Conservation (phyloP, 164 flowering plant species). For the Tetracentron sinense region DNA sequence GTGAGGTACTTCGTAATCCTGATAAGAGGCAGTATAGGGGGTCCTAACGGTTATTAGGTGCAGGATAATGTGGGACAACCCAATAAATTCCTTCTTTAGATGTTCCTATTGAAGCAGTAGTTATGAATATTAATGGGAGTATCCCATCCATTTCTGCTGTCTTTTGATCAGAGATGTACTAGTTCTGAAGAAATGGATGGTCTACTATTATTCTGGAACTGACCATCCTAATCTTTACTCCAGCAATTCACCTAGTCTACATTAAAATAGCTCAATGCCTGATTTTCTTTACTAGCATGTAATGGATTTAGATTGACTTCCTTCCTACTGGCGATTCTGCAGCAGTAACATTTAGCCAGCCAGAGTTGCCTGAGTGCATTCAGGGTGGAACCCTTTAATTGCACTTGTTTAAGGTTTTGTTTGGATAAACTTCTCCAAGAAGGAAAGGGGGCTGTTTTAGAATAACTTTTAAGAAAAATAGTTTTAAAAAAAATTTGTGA, state of each 20-base stretch:
- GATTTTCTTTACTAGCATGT: not conserved
- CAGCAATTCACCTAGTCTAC: slow-evolving; percentile 5
- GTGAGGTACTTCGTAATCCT: slow-evolving; percentile 8
- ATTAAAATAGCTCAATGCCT: not conserved
- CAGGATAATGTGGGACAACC: slow-evolving; percentile 14
- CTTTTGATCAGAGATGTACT: slow-evolving; percentile 14
- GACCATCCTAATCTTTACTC: slow-evolving; percentile 15
- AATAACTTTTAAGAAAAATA: no score
- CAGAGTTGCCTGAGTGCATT: no score
- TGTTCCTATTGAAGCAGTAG: slow-evolving; percentile 10
- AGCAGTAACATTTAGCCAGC: no score
- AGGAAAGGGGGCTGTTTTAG: no score
- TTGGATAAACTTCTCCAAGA: no score
- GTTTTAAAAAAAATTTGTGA: no score
- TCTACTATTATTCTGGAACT: slow-evolving; percentile 7
- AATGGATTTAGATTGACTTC: not conserved
- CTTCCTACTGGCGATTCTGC: no score
- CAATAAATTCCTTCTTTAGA: slow-evolving; percentile 10
- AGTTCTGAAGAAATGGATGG: slow-evolving; percentile 17
- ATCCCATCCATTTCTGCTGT: slow-evolving; percentile 10
- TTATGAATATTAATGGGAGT: slow-evolving; percentile 1
- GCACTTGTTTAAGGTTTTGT: no score
- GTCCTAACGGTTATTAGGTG: slow-evolving; percentile 11
- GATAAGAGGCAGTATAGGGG: slow-evolving; percentile 16
- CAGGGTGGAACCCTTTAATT: no score